phyloP scores from a whole-genome alignment of 768 basidiomycete genomes.

The Trametes cubensis region DNA sequence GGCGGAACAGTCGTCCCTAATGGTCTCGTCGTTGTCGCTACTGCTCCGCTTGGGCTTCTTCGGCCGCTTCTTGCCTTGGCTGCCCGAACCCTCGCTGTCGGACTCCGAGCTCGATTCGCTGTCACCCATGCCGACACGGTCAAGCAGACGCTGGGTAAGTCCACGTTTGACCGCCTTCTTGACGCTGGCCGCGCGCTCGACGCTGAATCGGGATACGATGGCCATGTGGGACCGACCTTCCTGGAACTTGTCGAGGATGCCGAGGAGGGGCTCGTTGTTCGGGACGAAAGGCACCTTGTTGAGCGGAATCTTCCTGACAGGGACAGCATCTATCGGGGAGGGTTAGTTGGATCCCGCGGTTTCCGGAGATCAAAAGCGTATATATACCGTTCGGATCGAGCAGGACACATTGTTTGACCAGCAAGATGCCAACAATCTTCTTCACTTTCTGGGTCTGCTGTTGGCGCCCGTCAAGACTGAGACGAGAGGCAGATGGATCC shows the following conservation, averaged over 20 bases:
- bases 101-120: slow-evolving; percentile 59
- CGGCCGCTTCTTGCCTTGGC: slow-evolving; percentile 10
- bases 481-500: slow-evolving; percentile 24
- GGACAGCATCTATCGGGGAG: slow-evolving; percentile 64
- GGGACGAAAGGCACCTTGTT: slow-evolving; percentile 88
- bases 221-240: slow-evolving; percentile 93
- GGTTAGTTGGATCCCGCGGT: slow-evolving; percentile 8
- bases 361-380: slow-evolving; percentile 6
- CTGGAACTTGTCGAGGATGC: slow-evolving; percentile 87
- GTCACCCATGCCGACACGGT: slow-evolving; percentile 72
- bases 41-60: slow-evolving; percentile 17
- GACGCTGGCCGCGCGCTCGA: slow-evolving; percentile 63
- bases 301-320: slow-evolving; percentile 79
- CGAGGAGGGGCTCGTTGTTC: slow-evolving; percentile 81
- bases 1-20: slow-evolving; percentile 23
- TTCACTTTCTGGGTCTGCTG: slow-evolving; percentile 56
- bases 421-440: slow-evolving; percentile 83
- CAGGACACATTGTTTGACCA: slow-evolving; percentile 88
- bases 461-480: slow-evolving; percentile 24
- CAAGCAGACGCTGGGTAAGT: slow-evolving; percentile 75
- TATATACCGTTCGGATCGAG: slow-evolving; percentile 74
- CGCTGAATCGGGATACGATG: slow-evolving; percentile 56
- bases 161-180: slow-evolving; percentile 84
- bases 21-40: slow-evolving; percentile 32
- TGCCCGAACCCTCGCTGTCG: slow-evolving; percentile 26